phyloP scores from a whole-genome alignment of 495 filamentous ascomycete genomes.

The Penicillium chermesinum region DNA sequence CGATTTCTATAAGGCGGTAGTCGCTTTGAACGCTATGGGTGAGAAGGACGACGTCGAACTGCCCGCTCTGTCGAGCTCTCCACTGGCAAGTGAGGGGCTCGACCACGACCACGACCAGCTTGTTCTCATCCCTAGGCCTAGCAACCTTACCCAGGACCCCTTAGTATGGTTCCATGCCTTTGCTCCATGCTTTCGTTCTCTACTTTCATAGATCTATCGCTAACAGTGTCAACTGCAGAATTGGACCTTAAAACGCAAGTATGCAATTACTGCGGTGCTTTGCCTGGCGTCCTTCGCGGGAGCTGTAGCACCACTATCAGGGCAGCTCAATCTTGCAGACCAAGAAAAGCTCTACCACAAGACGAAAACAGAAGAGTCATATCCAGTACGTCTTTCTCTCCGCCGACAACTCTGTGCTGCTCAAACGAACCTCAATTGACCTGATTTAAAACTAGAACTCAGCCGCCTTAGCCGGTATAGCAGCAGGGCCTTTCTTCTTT shows the following conservation, averaged over 20 bases:
- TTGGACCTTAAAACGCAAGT: conserved; percentile 41
- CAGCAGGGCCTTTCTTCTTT: conserved; percentile 40
- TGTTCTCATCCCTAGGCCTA: conserved; percentile 45
- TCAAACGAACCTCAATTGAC: neutral
- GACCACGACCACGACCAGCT: conserved; percentile 17
- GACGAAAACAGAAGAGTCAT: conserved; percentile 22
- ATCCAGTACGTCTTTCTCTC: conserved; percentile 13
- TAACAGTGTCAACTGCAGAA: conserved; percentile 23
- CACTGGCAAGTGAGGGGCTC: neutral
- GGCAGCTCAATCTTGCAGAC: conserved; percentile 28
- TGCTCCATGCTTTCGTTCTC: too few relatives aligned
- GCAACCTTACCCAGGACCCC: conserved; percentile 42
- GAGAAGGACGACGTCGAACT: too few relatives aligned
- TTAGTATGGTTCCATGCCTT: conserved; percentile 27
- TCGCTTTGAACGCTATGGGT: too few relatives aligned
- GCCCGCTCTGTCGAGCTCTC: neutral
- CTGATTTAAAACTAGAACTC: conserved; percentile 26
- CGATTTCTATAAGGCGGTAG: too few relatives aligned
- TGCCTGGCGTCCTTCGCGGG: conserved; percentile 31
- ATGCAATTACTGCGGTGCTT: conserved; percentile 28
- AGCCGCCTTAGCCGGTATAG: conserved; percentile 38
- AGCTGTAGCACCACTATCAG: conserved; percentile 27
- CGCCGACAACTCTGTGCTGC: neutral
- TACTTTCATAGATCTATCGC: neutral
- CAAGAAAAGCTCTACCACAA: conserved; percentile 28